Evolutionary conservation across 371 early-diverging fungal genomes (phyloP), one percentile per base, ranked within the genome.

Genomic region (Chytridium lagenaria): DNA sequence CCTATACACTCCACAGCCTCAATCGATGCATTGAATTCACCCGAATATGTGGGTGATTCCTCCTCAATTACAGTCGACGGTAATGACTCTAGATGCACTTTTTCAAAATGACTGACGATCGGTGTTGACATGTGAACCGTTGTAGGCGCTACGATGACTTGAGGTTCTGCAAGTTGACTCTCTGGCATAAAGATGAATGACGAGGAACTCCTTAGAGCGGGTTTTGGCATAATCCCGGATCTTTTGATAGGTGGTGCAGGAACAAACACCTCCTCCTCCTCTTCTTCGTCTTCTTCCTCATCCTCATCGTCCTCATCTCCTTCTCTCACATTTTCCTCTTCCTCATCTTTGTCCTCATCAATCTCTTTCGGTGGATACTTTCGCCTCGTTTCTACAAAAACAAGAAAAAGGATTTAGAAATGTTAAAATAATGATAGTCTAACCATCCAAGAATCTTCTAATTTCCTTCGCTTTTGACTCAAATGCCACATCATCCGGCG

Each of bases 381-480:
- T n/a, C n/a, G n/a, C n/a, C n/a, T n/a, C n/a, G n/a, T n/a, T n/a
- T n/a, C n/a, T n/a, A n/a, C n/a, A n/a, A n/a, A n/a, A n/a, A 10
- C 16, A 19, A 66, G 28, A 72, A 38, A 33, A 31, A 31, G 37
- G 19, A 16, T 31, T 15, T 7, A 5, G 19, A 5, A n/a, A 26
- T 19, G 36, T 23, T 40, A 33, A 61, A 70, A 26, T 0, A 44
- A n/a, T n/a, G n/a, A n/a, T n/a, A 57, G 33, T n/a, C 72, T 64
- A 39, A 79, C 80, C 80, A 23, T 64, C 64, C 36, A 79, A 34
- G 19, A 76, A 52, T 15, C 15, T 38, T 33, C 34, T 5, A 44
- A 84, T 77, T 66, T 80, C 78, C 19, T 73, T 72, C 50, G 33
- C 37, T 59, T 69, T 79, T 23, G 72, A 77, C 34, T 82, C 84